These are phyloP conservation scores for Podaxis sp. DNA, from an alignment of 768 basidiomycete species.

Conservation along the genomic window DNA sequence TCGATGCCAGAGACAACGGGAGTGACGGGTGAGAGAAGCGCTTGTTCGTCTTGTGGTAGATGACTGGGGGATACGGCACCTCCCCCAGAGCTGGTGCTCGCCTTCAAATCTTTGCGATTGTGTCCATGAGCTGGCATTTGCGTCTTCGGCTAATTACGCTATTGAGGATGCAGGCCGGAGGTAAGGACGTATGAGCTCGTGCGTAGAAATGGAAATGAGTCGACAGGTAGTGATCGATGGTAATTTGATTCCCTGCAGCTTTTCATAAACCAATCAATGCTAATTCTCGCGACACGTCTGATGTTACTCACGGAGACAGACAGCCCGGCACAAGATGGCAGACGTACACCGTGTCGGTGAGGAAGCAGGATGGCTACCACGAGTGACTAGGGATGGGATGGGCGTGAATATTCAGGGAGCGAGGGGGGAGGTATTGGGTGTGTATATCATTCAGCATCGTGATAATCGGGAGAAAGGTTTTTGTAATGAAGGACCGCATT, in stretches of 20 bases:
- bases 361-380: not conserved
- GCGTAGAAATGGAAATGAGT: slow-evolving; percentile 14
- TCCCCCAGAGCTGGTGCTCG: slow-evolving; percentile 7
- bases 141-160: slow-evolving; percentile 12
- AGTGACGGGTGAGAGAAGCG: slow-evolving; percentile 34
- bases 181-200: slow-evolving; percentile 14
- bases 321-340: not conserved
- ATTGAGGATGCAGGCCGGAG: slow-evolving; percentile 6
- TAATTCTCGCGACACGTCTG: not conserved
- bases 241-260: not conserved
- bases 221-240: slow-evolving; percentile 8
- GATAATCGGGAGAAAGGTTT: slow-evolving; percentile 26
- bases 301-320: not conserved
- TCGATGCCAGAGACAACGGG: slow-evolving; percentile 46
- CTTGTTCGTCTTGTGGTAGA: slow-evolving; percentile 18
- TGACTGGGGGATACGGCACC: not conserved
- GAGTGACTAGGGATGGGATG: not conserved
- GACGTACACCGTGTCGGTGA: not conserved
- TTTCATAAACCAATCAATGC: not conserved
- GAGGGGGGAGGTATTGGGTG: not conserved
- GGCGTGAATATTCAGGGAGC: not conserved
- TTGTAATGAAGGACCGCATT: slow-evolving; percentile 22
- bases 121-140: slow-evolving; percentile 21
- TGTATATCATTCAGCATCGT: slow-evolving; percentile 18
- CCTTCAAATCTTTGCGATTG: slow-evolving; percentile 10